Conservation (phyloP, 139 green algal species). For the Chlamydomonas eustigma region DNA sequence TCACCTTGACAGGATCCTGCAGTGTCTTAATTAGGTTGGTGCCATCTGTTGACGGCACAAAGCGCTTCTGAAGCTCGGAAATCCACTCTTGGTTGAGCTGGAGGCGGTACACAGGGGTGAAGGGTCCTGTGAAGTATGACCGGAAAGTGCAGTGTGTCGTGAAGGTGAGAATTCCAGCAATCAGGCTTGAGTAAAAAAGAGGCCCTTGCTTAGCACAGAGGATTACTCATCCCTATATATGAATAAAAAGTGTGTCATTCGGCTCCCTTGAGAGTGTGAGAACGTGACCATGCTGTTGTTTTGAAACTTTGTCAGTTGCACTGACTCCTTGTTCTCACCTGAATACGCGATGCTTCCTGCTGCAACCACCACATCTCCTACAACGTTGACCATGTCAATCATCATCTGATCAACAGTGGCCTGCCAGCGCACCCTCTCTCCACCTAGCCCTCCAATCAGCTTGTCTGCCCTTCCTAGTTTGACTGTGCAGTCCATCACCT, state of each 20-base stretch:
- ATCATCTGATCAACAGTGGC: conserved; percentile 61
- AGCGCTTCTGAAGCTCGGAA: conserved; percentile 31
- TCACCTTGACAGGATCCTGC: conserved; percentile 65
- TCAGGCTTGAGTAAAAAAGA: too few relatives aligned
- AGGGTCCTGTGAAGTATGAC: conserved; percentile 43
- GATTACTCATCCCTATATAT: too few relatives aligned
- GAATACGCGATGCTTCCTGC: conserved; percentile 58
- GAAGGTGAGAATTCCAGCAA: too few relatives aligned
- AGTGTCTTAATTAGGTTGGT: conserved; percentile 50
- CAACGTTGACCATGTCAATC: conserved; percentile 60
- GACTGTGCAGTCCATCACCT: conserved; percentile 40
- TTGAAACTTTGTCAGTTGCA: too few relatives aligned
- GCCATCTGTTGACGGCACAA: conserved; percentile 51
- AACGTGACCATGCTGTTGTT: too few relatives aligned
- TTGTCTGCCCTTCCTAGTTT: conserved; percentile 59
- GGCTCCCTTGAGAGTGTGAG: too few relatives aligned
- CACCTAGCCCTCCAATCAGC: conserved; percentile 76
- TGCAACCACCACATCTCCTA: conserved; percentile 67
- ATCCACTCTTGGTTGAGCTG: conserved; percentile 44
- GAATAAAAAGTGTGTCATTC: too few relatives aligned
- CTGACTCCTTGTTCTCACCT: too few relatives aligned
- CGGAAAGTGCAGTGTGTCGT: too few relatives aligned
- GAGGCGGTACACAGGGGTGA: conserved; percentile 64
- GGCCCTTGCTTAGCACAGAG: too few relatives aligned
- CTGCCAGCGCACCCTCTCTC: conserved; percentile 66